These are phyloP conservation scores for Agrocybe chaxingu DNA, from an alignment of 768 basidiomycete species.

Conservation along the genomic window DNA sequence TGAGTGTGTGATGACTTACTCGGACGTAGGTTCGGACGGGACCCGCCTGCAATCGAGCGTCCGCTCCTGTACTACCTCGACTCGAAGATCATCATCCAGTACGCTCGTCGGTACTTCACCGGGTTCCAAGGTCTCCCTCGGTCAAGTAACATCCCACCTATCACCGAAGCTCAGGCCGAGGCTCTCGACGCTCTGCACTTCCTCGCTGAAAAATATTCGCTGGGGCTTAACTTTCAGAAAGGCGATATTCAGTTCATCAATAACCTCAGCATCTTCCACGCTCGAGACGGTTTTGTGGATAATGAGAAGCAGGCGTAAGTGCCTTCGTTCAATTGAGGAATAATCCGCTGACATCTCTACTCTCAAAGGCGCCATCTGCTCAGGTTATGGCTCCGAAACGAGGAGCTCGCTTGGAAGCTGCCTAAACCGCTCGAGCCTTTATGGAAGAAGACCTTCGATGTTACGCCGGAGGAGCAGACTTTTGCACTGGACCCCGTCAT, in stretches of 20 bases:
- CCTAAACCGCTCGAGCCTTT: slow-evolving; percentile 29
- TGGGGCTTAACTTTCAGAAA: slow-evolving; percentile 44
- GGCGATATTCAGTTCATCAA: slow-evolving; percentile 51
- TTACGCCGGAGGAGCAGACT: slow-evolving; percentile 30
- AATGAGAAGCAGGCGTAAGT: slow-evolving; percentile 35
- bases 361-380: slow-evolving; percentile 38
- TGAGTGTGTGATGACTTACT: no score
- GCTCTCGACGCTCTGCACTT: slow-evolving; percentile 20
- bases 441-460: slow-evolving; percentile 33
- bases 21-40: no score
- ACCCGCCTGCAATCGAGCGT: no score
- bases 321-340: no score
- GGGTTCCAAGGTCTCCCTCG: no score
- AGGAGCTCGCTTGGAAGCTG: slow-evolving; percentile 36
- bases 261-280: slow-evolving; percentile 43
- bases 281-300: slow-evolving; percentile 41
- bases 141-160: no score
- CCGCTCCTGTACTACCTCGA: no score
- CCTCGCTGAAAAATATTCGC: slow-evolving; percentile 38
- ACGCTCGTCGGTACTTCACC: no score
- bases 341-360: no score
- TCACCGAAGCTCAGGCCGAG: no score
- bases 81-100: no score
- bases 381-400: slow-evolving; percentile 36
- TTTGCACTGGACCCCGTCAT: slow-evolving; percentile 36